Base-by-base conservation (phyloP, 805 yeast species). In the Metschnikowia rubicola region DNA sequence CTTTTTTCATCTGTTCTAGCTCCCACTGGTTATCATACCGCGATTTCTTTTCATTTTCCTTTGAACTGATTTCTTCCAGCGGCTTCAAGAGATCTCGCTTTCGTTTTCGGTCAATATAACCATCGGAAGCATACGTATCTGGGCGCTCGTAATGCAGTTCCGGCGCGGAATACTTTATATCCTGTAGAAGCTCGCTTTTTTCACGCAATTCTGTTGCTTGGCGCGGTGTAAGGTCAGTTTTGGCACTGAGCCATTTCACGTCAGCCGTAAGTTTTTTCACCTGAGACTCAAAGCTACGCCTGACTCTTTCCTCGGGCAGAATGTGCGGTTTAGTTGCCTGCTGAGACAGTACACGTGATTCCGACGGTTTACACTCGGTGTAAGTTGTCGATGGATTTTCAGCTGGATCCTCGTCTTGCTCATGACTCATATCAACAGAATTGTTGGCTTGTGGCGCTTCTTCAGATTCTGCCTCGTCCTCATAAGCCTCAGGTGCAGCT, bases 71-170 rank as follows among this genome's bases (percentile, higher is more conserved):
- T 9, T 43, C 43, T 1, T 46, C 49, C 6, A 54, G 70, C 2
- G 70, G 59, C 46, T 74, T 65, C 38, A 87, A 66, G 2, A 71
- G 72, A 2, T 72, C 75, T 41, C 73, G 75, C 59, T 84, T 86
- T 28, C 83, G 63, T 52, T 76, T 75, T 19, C 70, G 65, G 51
- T 83, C 87, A 10, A 79, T 65, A 37, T 73, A 72, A 2, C 85
- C 84, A 12, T 72, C 69, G 11, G 69, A 71, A n/a, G 75, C 50
- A 51, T 76, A 75, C 42, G 81, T 88, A 33, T 77, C 79, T 2
- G 87, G 89, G 13, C 84, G 53, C 7, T 30, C 35, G 29, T 47
- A 55, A 12, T 26, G 43, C 1, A 15, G 30, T 3, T 12, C 31
- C 1, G 39, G 15, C 10, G 33, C 19, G 2, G 38, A 37, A 2